phyloP scores from a whole-genome alignment of 2,329 filamentous ascomycete genomes.

The Fusarium sp. region DNA sequence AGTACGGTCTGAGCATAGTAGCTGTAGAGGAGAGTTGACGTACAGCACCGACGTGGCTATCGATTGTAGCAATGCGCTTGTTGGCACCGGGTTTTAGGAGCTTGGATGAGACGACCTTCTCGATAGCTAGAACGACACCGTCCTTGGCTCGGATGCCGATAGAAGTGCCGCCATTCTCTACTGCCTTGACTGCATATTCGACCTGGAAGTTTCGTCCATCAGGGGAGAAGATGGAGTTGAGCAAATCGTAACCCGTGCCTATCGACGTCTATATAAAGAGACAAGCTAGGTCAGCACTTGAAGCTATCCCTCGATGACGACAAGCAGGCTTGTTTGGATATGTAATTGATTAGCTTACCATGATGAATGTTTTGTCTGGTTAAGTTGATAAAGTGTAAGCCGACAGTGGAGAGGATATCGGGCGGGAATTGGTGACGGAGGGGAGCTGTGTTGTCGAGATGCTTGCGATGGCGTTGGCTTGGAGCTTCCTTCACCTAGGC shows the following conservation, averaged over 20 bases:
- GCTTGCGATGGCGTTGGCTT: conserved; percentile 45
- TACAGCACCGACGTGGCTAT: conserved; percentile 94
- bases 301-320: conserved; percentile 43
- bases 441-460: conserved; percentile 34
- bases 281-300: conserved; percentile 39
- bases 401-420: conserved; percentile 6
- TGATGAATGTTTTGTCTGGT: conserved; percentile 44
- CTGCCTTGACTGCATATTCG: conserved; percentile 98
- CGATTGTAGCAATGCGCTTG: conserved; percentile 95
- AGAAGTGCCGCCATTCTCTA: conserved; percentile 96
- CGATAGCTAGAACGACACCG: conserved; percentile 92
- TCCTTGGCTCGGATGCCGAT: conserved; percentile 98
- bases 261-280: conserved; percentile 84
- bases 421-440: conserved; percentile 26
- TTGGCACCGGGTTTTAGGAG: conserved; percentile 94
- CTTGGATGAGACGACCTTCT: conserved; percentile 97
- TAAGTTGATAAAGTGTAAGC: conserved; percentile 11
- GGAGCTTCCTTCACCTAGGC: conserved; percentile 54
- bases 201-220: conserved; percentile 99
- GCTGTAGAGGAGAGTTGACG: conserved; percentile 51
- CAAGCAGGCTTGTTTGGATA: conserved; percentile 20
- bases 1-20: neutral
- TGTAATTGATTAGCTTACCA: conserved; percentile 46
- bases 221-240: conserved; percentile 99
- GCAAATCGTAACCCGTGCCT: conserved; percentile 99